These are phyloP conservation scores for Reutealis trisperma DNA, from an alignment of 345 rosid species.

Conservation along the genomic window DNA sequence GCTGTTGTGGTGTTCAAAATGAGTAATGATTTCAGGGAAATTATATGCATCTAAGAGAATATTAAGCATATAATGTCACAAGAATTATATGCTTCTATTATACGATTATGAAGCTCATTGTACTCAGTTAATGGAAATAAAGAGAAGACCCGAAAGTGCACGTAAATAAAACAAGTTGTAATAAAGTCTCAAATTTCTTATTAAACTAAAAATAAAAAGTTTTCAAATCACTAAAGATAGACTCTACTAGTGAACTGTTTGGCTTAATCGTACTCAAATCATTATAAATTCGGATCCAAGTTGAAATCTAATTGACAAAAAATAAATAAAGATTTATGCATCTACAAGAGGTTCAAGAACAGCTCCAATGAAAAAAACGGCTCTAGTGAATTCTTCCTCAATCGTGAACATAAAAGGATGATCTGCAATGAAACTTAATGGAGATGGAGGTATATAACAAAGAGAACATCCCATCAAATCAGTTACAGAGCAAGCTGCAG, in stretches of 20 bases:
- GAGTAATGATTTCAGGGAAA: constrained; percentile 26
- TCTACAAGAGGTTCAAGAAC: not conserved
- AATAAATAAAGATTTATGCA: no score
- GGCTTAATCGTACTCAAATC: no score
- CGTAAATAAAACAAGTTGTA: no score
- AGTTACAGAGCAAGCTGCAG: not conserved
- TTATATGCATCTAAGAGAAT: not conserved
- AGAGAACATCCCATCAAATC: no score
- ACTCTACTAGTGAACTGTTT: no score
- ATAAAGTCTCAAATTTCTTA: no score
- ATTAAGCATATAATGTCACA: not conserved
- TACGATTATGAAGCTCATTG: not conserved
- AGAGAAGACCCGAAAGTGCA: no score
- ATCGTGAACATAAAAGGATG: not conserved
- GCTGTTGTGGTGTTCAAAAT: constrained; percentile 50
- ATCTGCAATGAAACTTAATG: not conserved
- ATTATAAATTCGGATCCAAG: no score
- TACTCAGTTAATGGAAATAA: not conserved
- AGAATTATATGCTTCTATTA: not conserved
- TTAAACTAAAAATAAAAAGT: no score
- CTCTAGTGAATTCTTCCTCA: not conserved
- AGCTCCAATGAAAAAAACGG: not conserved
- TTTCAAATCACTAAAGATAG: no score
- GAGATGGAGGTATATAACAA: not conserved
- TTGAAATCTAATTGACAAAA: no score